Evolutionary conservation across 345 rosid species (phyloP), one percentile per base, ranked within the genome.

Genomic region (rapeseed (Brassica napus)): DNA sequence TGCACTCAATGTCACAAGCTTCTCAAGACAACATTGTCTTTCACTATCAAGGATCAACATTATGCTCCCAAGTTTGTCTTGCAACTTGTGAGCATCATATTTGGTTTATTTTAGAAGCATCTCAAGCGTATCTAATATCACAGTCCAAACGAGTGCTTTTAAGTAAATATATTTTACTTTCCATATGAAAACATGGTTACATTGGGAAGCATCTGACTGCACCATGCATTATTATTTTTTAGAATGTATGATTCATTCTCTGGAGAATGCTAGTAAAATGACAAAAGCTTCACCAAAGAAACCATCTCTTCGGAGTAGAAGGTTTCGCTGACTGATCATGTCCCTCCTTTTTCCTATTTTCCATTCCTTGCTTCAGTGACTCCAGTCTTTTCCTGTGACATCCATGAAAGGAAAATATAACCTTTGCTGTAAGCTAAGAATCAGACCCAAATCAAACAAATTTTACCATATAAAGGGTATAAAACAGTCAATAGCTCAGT

Each of bases 341-440:
- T 68, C 77, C 87, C 49, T 82, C 87, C 69, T 77, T 79, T 68
- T 80, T 81, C 69, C 93, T 89, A 1, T 73, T 85, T 83, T 84
- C 88, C 42, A 93, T 87, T 67, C 98, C 98, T 69, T 81, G 82
- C 82, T 88, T 90, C 64, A 91, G 73, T 9, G 91, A 86, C 70
- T 88, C 92, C 80, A 90, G 71, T 73, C 98, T 84, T 77, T 39
- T 86, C 76, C 97, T 93, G 89, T 71, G 66, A 61, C 28, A 65
- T 64, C 57, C 68, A 67, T 52, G 37, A 31, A 14, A 78, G 9
- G 18, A 31, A 5, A 24, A 23, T 0, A 47, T 4, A 24, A 49
- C 15, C 1, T 52, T 58, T 16, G 74, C 60, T 75, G 35, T 30
- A 64, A 28, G 24, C 28, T 3, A 72, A 47, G 55, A 66, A 44